Base-by-base conservation (phyloP, 805 yeast species). In the Starmera dryadoides region DNA sequence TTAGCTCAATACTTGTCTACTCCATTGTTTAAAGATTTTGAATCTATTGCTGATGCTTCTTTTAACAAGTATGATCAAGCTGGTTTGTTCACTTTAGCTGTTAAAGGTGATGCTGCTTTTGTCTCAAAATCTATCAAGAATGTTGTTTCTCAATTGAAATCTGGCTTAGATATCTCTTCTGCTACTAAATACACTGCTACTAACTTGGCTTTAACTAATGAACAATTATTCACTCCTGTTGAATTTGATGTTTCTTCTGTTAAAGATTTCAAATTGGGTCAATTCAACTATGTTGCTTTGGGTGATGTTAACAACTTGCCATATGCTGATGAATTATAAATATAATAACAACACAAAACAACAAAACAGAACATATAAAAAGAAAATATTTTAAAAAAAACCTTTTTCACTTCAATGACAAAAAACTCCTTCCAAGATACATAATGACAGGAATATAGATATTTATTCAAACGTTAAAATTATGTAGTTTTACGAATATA, bases 291-390 rank as follows among this genome's bases (percentile, higher is more conserved):
- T 58, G 93, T 82, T 49, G 96, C 93, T 47, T 81, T 86, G 46
- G 98, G 98, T 67, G 82, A 87, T 64, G 78, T 82, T 45, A 81
- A 79, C 59, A 79, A 77, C 49, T 78, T 91, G 68, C 97, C 98
- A 57, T 84, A 72, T 64, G 81, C 83, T 55, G 88, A 84, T 64
- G 96, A 93, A 71, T 81, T 91, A 67, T 85, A 83, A 31, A 6
- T 15, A 28, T n/a, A 28, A 22, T 10, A 20, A 33, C n/a, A 26
- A 32, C 35, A 37, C 36, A 34, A 30, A 29, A 25, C 33, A 20
- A 36, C 16, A 22, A 17, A 12, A 5, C 8, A 33, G 8, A 33
- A 20, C n/a, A n/a, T n/a, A n/a, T n/a, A n/a, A n/a, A n/a, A n/a
- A 16, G 2, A 15, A 30, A 11, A 31, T 11, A 31, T 10, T 19